Percentiles rank a stretch among this genome's conserved stretches.
phyloP scores from a whole-genome alignment of 1,139 yeast species.

The Diutina scorzettiae region DNA sequence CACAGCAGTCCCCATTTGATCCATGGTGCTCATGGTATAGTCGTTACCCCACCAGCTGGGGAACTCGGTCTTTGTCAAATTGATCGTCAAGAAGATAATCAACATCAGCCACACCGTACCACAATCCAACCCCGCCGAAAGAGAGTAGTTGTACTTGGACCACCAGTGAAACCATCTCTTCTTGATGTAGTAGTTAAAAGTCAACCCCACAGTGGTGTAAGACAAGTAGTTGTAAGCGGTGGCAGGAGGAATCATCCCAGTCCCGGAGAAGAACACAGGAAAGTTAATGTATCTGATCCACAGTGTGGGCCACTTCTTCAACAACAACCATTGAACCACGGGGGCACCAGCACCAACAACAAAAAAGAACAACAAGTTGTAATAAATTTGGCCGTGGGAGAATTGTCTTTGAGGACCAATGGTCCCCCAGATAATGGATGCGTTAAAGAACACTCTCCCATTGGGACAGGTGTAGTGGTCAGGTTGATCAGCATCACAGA shows the following conservation, averaged over 20 bases:
- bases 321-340: slow-evolving; percentile 31
- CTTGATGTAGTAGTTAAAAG: slow-evolving; percentile 35
- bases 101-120: slow-evolving; percentile 37
- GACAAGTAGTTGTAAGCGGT: slow-evolving; percentile 33
- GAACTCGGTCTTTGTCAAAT: slow-evolving; percentile 20
- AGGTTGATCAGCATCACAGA: slow-evolving; percentile 35
- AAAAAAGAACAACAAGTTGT: slow-evolving; percentile 29
- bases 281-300: slow-evolving; percentile 33
- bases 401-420: slow-evolving; percentile 46
- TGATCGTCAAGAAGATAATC: slow-evolving; percentile 13
- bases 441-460: slow-evolving; percentile 37
- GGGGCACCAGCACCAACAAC: slow-evolving; percentile 24
- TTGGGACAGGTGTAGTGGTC: slow-evolving; percentile 30
- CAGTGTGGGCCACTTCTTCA: slow-evolving; percentile 37
- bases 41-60: slow-evolving; percentile 13
- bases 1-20: slow-evolving; percentile 8
- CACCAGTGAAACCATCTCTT: slow-evolving; percentile 41
- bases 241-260: slow-evolving; percentile 37
- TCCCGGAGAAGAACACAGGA: slow-evolving; percentile 38
- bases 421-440: slow-evolving; percentile 57
- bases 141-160: slow-evolving; percentile 12
- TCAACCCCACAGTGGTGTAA: slow-evolving; percentile 30
- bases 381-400: slow-evolving; percentile 22
- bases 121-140: slow-evolving; percentile 12
- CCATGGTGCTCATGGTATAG: slow-evolving; percentile 9